These are phyloP conservation scores for Fraxinus dipetala DNA, from an alignment of 305 asterid genomes.

Conservation along the genomic window DNA sequence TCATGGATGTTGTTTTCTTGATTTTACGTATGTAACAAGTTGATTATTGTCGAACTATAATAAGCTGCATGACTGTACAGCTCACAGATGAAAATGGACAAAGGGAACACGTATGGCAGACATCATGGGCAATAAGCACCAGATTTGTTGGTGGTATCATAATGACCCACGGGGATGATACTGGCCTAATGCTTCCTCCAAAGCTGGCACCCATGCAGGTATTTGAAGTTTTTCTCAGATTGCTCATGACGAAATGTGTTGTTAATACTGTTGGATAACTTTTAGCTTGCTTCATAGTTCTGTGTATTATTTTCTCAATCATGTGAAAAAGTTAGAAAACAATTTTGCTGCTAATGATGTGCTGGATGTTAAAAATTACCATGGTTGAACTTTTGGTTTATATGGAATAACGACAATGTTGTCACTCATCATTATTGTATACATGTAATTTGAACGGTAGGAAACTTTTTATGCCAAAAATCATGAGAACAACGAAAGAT, in stretches of 20 bases:
- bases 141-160: conserved; percentile 95
- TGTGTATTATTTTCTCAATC: conserved; percentile 6
- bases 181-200: conserved; percentile 92
- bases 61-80: conserved; percentile 36
- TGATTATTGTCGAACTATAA: conserved; percentile 10
- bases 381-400: background rate
- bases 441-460: background rate
- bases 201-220: conserved; percentile 93
- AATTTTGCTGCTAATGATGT: background rate
- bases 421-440: conserved; percentile 7
- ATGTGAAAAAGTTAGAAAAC: conserved; percentile 4
- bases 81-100: conserved; percentile 92
- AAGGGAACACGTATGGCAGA: conserved; percentile 93
- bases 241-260: conserved; percentile 3
- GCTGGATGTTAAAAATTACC: conserved; percentile 2
- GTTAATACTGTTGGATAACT: background rate
- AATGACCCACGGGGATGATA: conserved; percentile 96
- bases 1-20: background rate
- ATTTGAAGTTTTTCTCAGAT: conserved; percentile 22
- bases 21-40: conserved; percentile 6
- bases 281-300: background rate
- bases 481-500: background rate
- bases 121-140: conserved; percentile 97
- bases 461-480: background rate
- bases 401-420: background rate